Percentiles rank a stretch among this genome's conserved stretches.
Evolutionary conservation across 768 basidiomycete species (phyloP).

Genomic region (Rhizopogon rudus): DNA sequence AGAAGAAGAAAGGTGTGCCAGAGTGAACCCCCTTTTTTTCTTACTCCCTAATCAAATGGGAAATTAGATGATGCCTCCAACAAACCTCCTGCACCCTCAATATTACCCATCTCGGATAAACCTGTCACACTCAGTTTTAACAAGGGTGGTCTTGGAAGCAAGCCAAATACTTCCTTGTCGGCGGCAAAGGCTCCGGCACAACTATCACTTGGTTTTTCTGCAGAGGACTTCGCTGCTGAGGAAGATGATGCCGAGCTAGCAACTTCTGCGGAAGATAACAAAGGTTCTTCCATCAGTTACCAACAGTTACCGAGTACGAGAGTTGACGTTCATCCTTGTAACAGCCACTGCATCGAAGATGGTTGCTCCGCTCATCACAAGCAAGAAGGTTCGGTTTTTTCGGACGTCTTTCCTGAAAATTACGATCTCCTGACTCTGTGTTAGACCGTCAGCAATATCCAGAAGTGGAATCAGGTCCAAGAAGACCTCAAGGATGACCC

Average conservation of each 20-base stretch:
- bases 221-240: conserved; percentile 49
- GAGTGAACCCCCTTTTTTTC: not conserved
- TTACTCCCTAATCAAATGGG: conserved; percentile 8
- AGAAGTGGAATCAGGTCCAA: conserved; percentile 96
- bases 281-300: conserved; percentile 16
- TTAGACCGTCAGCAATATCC: conserved; percentile 86
- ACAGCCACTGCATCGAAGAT: conserved; percentile 53
- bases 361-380: conserved; percentile 78
- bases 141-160: conserved; percentile 31
- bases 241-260: conserved; percentile 40
- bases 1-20: conserved; percentile 53
- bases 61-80: conserved; percentile 28
- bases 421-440: conserved; percentile 2
- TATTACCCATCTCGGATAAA: conserved; percentile 71
- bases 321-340: conserved; percentile 5
- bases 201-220: conserved; percentile 58
- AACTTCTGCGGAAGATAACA: conserved; percentile 42
- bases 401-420: not conserved
- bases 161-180: conserved; percentile 15
- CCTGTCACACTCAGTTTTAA: conserved; percentile 76
- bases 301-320: not conserved
- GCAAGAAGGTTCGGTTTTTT: conserved; percentile 62
- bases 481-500: conserved; percentile 65
- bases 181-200: conserved; percentile 33
- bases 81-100: conserved; percentile 52